Conservation (phyloP, 345 rosid species). For the Psidium guajava region DNA sequence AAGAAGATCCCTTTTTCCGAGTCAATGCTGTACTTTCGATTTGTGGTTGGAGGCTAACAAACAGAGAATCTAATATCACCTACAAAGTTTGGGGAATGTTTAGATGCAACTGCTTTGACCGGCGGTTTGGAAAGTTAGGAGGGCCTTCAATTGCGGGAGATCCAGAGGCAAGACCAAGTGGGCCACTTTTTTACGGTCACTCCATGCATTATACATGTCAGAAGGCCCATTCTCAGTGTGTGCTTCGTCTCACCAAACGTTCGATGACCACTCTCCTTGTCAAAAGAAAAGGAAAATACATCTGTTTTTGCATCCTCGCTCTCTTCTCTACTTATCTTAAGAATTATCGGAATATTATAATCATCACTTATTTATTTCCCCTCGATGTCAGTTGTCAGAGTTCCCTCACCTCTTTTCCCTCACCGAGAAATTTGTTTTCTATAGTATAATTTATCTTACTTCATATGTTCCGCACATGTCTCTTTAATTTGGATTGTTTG, state of each 20-base stretch:
- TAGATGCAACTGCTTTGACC: no score
- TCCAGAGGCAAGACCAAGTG: no score
- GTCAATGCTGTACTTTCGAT: no score
- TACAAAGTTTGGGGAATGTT: no score
- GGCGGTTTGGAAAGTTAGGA: no score
- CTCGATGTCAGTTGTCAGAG: not conserved
- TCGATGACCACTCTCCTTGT: not conserved
- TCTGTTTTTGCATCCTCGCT: not conserved
- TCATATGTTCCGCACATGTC: not conserved
- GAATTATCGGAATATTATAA: not conserved
- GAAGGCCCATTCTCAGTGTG: rapidly evolving
- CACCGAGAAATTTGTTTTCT: not conserved
- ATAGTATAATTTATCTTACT: not conserved
- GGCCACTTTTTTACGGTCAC: no score
- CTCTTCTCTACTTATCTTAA: not conserved
- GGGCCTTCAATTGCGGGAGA: no score
- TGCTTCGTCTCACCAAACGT: not conserved
- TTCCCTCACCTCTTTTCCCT: not conserved
- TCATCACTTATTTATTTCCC: not conserved
- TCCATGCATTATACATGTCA: no score
- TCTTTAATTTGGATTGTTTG: not conserved
- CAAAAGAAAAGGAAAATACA: not conserved
- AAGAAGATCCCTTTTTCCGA: no score
- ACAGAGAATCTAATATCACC: no score
- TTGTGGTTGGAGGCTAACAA: no score